These are phyloP conservation scores for Chamaecyparis obtusa DNA, from an alignment of 75 land plant genomes.

Conservation along the genomic window DNA sequence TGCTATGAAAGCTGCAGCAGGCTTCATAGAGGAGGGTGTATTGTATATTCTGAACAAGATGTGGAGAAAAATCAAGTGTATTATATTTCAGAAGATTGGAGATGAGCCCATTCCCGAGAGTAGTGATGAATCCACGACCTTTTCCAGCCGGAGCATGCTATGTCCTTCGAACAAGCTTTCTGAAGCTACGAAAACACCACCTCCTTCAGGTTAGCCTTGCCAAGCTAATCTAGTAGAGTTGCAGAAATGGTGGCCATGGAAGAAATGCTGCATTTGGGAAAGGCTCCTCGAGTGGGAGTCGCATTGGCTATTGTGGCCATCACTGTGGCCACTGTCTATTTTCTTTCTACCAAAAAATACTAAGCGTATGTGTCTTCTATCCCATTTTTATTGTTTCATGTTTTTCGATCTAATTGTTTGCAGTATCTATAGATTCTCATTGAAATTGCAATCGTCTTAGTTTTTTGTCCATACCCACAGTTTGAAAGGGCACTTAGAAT, in stretches of 20 bases:
- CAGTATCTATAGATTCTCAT: background rate
- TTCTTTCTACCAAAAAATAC: slow-evolving; percentile 44
- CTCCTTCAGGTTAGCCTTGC: too few relatives aligned
- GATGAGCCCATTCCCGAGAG: too few relatives aligned
- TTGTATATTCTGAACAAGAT: too few relatives aligned
- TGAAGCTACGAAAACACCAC: too few relatives aligned
- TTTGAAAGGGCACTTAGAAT: background rate
- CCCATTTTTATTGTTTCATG: background rate
- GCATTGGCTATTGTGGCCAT: slow-evolving; percentile 66
- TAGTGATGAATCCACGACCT: too few relatives aligned
- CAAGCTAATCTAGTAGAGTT: too few relatives aligned
- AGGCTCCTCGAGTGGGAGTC: slow-evolving; percentile 25
- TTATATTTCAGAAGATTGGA: too few relatives aligned
- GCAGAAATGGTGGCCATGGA: slow-evolving; percentile 20
- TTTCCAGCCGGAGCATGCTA: too few relatives aligned
- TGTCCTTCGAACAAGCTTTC: too few relatives aligned
- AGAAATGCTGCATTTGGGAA: slow-evolving; percentile 25
- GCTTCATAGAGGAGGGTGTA: too few relatives aligned
- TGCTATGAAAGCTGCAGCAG: too few relatives aligned
- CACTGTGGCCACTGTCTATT: slow-evolving; percentile 50
- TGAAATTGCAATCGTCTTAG: background rate
- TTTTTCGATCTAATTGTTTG: background rate
- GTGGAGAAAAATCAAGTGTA: too few relatives aligned
- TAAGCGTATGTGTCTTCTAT: slow-evolving; percentile 34
- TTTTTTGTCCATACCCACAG: background rate